phyloP scores from a whole-genome alignment of 2,329 filamentous ascomycete species.

The Fusarium marasasianum region DNA sequence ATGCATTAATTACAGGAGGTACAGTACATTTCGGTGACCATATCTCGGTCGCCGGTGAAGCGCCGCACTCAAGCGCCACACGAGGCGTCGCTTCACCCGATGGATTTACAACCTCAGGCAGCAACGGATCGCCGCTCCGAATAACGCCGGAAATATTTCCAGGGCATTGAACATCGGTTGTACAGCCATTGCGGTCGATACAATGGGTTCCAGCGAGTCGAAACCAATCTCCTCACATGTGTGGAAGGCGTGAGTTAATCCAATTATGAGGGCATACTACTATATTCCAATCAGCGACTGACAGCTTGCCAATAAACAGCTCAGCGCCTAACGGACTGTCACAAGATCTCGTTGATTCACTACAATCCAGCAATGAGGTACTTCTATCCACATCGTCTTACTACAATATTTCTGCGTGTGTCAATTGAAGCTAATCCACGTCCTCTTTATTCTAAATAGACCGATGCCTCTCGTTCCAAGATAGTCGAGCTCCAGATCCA shows the following conservation, averaged over 20 bases:
- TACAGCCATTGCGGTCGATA: conserved; percentile 52
- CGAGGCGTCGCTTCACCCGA: conserved; percentile 8
- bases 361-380: conserved; percentile 90
- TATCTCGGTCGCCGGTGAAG: neutral
- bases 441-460: conserved; percentile 62
- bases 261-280: neutral
- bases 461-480: conserved; percentile 86
- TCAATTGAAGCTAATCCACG: conserved; percentile 23
- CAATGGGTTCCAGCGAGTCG: conserved; percentile 67
- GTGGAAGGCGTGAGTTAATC: conserved; percentile 65
- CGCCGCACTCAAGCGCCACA: conserved; percentile 34
- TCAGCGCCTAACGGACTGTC: conserved; percentile 69
- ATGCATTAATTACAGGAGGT: neutral
- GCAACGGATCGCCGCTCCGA: conserved; percentile 31
- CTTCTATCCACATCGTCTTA: conserved; percentile 27
- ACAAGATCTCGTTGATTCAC: conserved; percentile 80
- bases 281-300: conserved; percentile 23
- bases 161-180: conserved; percentile 43
- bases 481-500: conserved; percentile 88
- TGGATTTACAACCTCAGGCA: conserved; percentile 46
- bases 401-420: neutral
- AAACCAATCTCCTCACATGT: conserved; percentile 58
- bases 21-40: neutral
- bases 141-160: no score
- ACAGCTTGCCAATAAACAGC: conserved; percentile 46